Evolutionary conservation across 75 land plant genomes (phyloP), one percentile per base, ranked within the genome.

Genomic region (Picea glauca): DNA sequence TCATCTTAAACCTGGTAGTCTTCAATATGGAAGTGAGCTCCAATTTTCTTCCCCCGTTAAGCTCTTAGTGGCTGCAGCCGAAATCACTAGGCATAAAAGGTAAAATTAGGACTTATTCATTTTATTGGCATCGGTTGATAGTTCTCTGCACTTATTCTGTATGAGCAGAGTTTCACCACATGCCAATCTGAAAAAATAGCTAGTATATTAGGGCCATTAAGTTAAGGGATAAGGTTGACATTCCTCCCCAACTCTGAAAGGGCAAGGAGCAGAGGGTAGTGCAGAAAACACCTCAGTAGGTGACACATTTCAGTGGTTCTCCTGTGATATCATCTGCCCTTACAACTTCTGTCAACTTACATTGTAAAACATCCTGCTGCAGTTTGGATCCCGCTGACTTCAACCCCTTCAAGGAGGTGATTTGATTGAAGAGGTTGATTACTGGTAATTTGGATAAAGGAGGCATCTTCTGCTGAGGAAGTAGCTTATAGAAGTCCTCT

Each of bases 401-500:
- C 79, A 87, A 77, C 3, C 88, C 87, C 62, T 68, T 81, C 78
- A 87, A 43, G 6, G 78, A 33, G 30, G 84, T 58, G 8, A 80
- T 35, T 60, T 85, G 88, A 79, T 87, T 87, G 81, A 87, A 87
- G 58, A 87, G 88, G 46, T 87, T 85, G 59, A 87, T 61, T 23
- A 87, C 88, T n/a, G 88, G 88, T 13, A 87, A 78, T 70, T 75
- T 81, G 7, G 80, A 63, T 21, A 74, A 56, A 7, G 87, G 60
- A 12, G 88, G 88, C 26, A 87, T 79, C 75, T 62, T 87, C 84
- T 81, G 72, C 57, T 61, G 63, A 62, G 89, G 89, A 32, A 87
- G 62, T 8, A 87, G 62, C 33, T 70, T 46, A 43, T 40, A 38
- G 79, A 87, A 87, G 58, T 87, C 83, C 78, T 85, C 81, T 80